Percentiles rank a stretch among this genome's conserved stretches.
phyloP scores from a whole-genome alignment of 208 protist species.

The Trypanosoma platydactyli region DNA sequence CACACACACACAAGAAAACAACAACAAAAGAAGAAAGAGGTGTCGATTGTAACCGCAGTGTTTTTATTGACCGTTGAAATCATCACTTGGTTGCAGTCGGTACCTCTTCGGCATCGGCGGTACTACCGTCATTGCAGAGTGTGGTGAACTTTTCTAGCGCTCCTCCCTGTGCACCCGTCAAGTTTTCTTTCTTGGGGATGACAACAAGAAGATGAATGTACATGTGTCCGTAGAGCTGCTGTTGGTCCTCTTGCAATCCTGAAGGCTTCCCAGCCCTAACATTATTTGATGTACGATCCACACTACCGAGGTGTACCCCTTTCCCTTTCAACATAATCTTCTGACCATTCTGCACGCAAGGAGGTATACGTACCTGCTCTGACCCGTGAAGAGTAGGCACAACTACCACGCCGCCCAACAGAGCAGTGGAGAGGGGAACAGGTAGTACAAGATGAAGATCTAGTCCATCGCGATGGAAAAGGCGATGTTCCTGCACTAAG shows the following conservation, averaged over 20 bases:
- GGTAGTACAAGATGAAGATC: conserved; percentile 81
- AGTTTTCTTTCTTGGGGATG: conserved; percentile 44
- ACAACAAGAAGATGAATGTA: conserved; percentile 70
- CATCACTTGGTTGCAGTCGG: conserved; percentile 43
- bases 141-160: conserved; percentile 47
- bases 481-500: conserved; percentile 67
- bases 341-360: conserved; percentile 76
- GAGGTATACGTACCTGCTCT: conserved; percentile 53
- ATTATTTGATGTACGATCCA: too few relatives aligned
- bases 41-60: neutral
- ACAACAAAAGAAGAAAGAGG: conserved; percentile 9
- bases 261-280: too few relatives aligned
- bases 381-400: conserved; percentile 50
- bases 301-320: conserved; percentile 28
- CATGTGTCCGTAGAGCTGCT: conserved; percentile 30
- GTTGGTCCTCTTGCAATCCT: neutral
- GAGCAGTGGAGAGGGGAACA: conserved; percentile 66
- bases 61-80: neutral
- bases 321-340: conserved; percentile 41
- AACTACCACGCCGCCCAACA: conserved; percentile 73
- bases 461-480: conserved; percentile 56
- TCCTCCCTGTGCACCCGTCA: conserved; percentile 61
- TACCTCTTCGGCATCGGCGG: conserved; percentile 5
- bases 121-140: neutral
- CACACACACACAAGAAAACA: conserved; percentile 5